These are phyloP conservation scores for Aschersonia sp. DNA, from an alignment of 2,329 filamentous ascomycete species.

Conservation along the genomic window DNA sequence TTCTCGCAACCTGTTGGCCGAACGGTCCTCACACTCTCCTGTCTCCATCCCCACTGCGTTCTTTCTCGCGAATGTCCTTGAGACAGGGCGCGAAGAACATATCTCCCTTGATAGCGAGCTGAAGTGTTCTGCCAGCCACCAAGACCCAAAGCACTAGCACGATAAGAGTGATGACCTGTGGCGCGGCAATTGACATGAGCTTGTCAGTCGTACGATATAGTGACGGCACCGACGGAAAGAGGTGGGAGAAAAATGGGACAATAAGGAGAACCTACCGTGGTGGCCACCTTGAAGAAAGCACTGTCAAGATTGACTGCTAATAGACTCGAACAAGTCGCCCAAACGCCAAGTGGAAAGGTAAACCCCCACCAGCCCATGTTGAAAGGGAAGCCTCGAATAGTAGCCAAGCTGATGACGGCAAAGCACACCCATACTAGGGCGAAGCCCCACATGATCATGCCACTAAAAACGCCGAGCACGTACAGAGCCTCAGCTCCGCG, in stretches of 20 bases:
- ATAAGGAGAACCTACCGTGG: conserved; percentile 14
- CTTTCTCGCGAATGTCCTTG: conserved; percentile 20
- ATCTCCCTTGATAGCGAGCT: conserved; percentile 22
- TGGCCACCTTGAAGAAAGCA: conserved; percentile 25
- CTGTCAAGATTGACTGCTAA: conserved; percentile 26
- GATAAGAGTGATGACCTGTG: conserved; percentile 23
- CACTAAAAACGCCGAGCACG: conserved; percentile 34
- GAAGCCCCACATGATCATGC: conserved; percentile 29
- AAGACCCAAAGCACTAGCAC: conserved; percentile 28
- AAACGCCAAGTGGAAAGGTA: conserved; percentile 30
- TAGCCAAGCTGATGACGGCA: conserved; percentile 24
- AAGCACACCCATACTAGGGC: conserved; percentile 28
- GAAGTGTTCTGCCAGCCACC: conserved; percentile 22
- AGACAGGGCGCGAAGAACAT: conserved; percentile 31
- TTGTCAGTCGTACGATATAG: too few species aligned
- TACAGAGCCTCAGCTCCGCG: conserved; percentile 34
- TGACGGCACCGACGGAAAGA: too few species aligned
- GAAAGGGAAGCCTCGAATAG: conserved; percentile 25
- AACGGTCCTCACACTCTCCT: conserved; percentile 10
- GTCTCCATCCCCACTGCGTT: conserved; percentile 11
- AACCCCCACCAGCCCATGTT: conserved; percentile 35
- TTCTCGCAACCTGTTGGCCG: background rate
- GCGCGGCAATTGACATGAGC: background rate
- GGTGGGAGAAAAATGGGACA: background rate
- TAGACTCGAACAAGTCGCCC: conserved; percentile 24